Base-by-base conservation (phyloP, 441 rosid species). In the Mallotus japonicus region DNA sequence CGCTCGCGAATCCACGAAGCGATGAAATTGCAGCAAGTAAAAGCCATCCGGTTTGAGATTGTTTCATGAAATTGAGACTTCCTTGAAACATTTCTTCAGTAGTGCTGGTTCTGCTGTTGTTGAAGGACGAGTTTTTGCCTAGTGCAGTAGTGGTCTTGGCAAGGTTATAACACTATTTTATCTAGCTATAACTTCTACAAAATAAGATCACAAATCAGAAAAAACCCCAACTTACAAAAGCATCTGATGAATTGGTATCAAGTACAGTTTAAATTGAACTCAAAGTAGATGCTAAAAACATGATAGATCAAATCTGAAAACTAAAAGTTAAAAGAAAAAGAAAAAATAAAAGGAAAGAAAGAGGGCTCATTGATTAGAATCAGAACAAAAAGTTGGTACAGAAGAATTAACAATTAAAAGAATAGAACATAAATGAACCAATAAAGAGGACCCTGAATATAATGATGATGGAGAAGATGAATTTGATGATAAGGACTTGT, bases 381-480 rank as follows among this genome's bases (percentile, higher is more conserved):
- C 86, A 71, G 97, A 85, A 69, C 88, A 87, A 61, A 89, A 87
- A 81, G 96, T 92, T 16, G 97, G 89, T 40, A 97, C 88, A 28
- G 99, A 91, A 73, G 88, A 87, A 79, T 86, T 88, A 69, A 87
- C 93, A 59, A 95, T 86, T 72, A 92, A 86, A 15, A 95, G 90
- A 78, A 91, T 95, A 53, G 97, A 92, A 62, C 99, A 91, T 78
- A 95, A 82, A 76, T 91, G 94, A 86, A 87, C 78, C 99, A 98
- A 95, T 74, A 97, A 88, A 5, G 95, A 88, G 0, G 92, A 85
- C 0, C 91, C 79, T 28, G 93, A 84, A 13, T 95, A 84, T 0
- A 24, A 24, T 24, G 28, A 24, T 24, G 28, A 24, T 24, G 28
- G 1, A 24, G 28, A 24, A 24, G 28, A 24, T 24, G 28, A 81